These are phyloP conservation scores for Chlorella sp. DNA, from an alignment of 139 green algal genomes.

Conservation along the genomic window DNA sequence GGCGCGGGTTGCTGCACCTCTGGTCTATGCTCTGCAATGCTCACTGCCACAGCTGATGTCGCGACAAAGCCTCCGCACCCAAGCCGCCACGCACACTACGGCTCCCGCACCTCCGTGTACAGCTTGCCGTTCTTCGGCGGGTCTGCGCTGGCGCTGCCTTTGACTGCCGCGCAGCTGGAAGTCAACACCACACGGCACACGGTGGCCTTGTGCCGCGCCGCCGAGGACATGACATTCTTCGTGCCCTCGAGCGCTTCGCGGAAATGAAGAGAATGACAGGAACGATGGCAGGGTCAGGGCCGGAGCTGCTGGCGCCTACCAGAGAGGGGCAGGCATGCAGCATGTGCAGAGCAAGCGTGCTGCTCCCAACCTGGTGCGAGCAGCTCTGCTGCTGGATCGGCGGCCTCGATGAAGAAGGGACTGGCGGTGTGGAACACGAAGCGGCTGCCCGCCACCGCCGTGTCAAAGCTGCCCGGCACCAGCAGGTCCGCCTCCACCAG, in stretches of 20 bases:
- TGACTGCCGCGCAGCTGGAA: constrained; percentile 43
- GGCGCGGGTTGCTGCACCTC: too few relatives aligned
- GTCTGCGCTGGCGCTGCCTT: too few relatives aligned
- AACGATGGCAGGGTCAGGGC: too few relatives aligned
- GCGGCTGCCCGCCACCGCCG: constrained; percentile 32
- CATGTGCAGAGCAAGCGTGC: too few relatives aligned
- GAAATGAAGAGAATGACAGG: too few relatives aligned
- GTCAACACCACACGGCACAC: constrained; percentile 70
- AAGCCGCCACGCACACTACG: too few relatives aligned
- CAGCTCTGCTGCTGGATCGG: constrained; percentile 51
- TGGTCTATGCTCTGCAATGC: neutral
- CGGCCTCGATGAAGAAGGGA: constrained; percentile 65
- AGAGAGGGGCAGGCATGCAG: constrained; percentile 52
- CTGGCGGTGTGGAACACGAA: constrained; percentile 83
- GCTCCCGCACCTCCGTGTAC: too few relatives aligned
- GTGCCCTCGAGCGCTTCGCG: constrained; percentile 53
- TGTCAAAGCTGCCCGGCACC: constrained; percentile 41
- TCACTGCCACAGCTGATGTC: neutral
- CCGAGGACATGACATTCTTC: constrained; percentile 60
- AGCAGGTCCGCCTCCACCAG: constrained; percentile 57
- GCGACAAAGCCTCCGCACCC: neutral
- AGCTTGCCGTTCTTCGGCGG: too few relatives aligned
- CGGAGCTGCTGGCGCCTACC: constrained; percentile 62
- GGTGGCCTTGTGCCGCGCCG: constrained; percentile 40
- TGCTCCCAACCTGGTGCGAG: constrained; percentile 67